Base-by-base conservation (phyloP, 345 rosid species). In the Erucastrum elatum region DNA sequence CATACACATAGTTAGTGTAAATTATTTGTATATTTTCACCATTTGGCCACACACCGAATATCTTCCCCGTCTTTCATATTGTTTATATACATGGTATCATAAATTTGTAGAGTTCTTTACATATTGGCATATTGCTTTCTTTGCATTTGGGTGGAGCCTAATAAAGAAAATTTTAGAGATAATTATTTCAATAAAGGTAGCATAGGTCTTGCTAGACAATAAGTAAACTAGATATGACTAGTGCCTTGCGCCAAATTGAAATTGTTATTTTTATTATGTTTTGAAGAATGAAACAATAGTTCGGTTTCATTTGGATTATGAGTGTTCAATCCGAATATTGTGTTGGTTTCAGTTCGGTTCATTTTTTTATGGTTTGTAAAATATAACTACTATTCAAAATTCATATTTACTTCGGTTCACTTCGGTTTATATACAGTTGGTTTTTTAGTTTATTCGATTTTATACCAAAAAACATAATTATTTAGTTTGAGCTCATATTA, bases 111-210 rank as follows among this genome's bases (percentile, higher is more conserved):
- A 7, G 27, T 55, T 66, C 55, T 49, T 49, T 39, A 13, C 29
- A 46, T 8, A 31, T 49, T 79, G 21, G 56, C 56, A 49, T n/a
- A 49, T 49, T 5, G 17, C 49, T 44, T 68, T 74, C 21, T 21
- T 21, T 21, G 21, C 21, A 21, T 79, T 62, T 68, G 78, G 55
- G 71, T 74, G 65, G 75, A 62, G 74, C 68, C 68, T 66, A 46
- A 78, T 44, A 30, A 60, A 78, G 64, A 66, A 64, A 68, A 67
- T 46, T 73, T 59, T 61, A 74, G 30, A 58, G 37, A 34, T 68
- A 62, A 51, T 61, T 79, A 30, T 67, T 67, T 61, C 64, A 60
- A 65, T 53, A 59, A 58, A 27, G 37, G 9, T 60, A 67, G 69
- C 74, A 66, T 73, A 73, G 74, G 72, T 49, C 35, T 67, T 68